Percentiles rank a stretch among this genome's conserved stretches.
Conservation (phyloP, 805 yeast genomes). For the Ogataea siamensis region DNA sequence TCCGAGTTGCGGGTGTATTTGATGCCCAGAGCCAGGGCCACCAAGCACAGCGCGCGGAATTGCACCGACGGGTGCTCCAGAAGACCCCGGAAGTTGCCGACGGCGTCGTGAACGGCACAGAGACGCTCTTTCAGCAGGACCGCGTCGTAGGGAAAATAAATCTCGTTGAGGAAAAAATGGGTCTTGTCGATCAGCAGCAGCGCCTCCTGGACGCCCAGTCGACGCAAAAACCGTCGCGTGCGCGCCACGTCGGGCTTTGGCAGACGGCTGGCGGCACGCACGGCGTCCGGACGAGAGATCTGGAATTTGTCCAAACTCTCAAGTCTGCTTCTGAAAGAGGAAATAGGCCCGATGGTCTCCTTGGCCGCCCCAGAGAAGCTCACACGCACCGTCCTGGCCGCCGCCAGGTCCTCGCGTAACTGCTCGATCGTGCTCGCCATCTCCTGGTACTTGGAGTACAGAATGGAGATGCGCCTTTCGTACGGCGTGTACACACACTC, state of each 20-base stretch:
- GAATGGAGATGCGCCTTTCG: constrained; percentile 24
- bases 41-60: constrained; percentile 23
- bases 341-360: background rate
- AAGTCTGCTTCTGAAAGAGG: constrained; percentile 4
- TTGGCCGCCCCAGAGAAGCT: background rate
- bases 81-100: constrained; percentile 12
- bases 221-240: constrained; percentile 12
- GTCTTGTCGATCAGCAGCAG: constrained; percentile 16
- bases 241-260: constrained; percentile 6
- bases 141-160: constrained; percentile 28
- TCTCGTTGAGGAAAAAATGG: constrained; percentile 26
- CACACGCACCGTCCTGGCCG: background rate
- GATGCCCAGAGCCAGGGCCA: constrained; percentile 27
- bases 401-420: constrained; percentile 14
- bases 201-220: constrained; percentile 18
- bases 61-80: constrained; percentile 9
- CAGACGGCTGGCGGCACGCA: background rate
- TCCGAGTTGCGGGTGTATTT: constrained; percentile 22
- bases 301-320: constrained; percentile 3
- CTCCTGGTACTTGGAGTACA: constrained; percentile 21
- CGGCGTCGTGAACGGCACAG: constrained; percentile 14
- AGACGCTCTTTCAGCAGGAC: constrained; percentile 19
- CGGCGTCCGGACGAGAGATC: background rate
- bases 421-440: constrained; percentile 18
- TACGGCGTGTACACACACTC: constrained; percentile 26